Evolutionary conservation across 225 moss, liverwort and hornwort genomes (phyloP), one percentile per base, ranked within the genome.

Genomic region (Lunularia cruciata): DNA sequence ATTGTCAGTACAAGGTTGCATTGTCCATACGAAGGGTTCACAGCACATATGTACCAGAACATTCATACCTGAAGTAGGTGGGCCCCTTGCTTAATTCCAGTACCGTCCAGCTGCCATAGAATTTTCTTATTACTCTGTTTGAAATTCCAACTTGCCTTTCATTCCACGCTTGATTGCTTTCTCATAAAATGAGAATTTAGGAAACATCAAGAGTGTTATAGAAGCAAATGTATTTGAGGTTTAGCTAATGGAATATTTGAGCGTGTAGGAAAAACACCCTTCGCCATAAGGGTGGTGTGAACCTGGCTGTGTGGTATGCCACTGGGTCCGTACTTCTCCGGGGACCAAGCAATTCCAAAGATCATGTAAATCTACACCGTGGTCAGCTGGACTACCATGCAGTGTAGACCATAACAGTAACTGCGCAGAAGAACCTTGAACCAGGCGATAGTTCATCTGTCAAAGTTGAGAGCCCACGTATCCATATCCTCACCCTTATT

Each of bases 311-410:
- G 47, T 32, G 45, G 34, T 3, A 0, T 6, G 16, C 48, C 32
- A 33, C 33, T 35, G 4, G 51, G 8, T 67, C 19, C 31, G 35
- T 48, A 49, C 66, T 33, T 51, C 47, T 7, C 47, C 12, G 19
- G n/a, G 30, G 39, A 61, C 38, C 31, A 56, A 63, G 42, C 66
- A 35, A 67, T 51, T 34, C 66, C 66, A 51, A 43, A 63, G 27
- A 45, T 28, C 45, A 28, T 25, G 28, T 45, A 27, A 14, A 63
- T 63, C 30, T 51, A 20, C 47, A 40, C 51, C 33, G 49, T 36
- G 28, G 66, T 48, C 33, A 32, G 32, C 33, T 51, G 22, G 0
- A 30, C 63, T 46, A 45, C 0, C 15, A 65, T 15, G 31, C 8
- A 48, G 51, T 20, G 48, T 33, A 67, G 48, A 51, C 49, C 66